Conservation (phyloP, 2,329 filamentous ascomycete genomes). For the Aspergillus floridensis region DNA sequence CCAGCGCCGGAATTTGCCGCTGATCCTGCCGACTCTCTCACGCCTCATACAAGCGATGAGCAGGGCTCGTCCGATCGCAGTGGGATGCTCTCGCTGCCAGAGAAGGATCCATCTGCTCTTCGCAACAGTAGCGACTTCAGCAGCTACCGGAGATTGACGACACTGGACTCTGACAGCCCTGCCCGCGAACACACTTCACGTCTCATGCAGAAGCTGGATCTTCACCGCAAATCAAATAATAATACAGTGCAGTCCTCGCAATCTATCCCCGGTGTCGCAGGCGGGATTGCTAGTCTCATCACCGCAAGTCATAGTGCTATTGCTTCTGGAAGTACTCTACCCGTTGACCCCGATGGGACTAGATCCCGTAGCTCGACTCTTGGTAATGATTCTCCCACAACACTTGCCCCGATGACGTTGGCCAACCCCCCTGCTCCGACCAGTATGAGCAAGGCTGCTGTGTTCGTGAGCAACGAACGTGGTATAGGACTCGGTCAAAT, state of each 20-base stretch:
- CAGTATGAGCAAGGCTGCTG: conserved; percentile 79
- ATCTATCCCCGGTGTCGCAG: conserved; percentile 46
- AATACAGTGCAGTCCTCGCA: conserved; percentile 54
- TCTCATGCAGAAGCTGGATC: conserved; percentile 88
- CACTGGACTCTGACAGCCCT: conserved; percentile 57
- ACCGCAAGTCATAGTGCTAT: conserved; percentile 78
- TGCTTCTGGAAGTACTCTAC: conserved; percentile 57
- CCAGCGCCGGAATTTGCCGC: conserved; percentile 88
- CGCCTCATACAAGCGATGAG: conserved; percentile 55
- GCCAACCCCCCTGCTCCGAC: conserved; percentile 81
- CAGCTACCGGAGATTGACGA: conserved; percentile 47
- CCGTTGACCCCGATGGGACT: conserved; percentile 35
- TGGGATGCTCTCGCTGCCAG: conserved; percentile 65
- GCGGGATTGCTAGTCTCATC: conserved; percentile 80
- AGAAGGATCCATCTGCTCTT: conserved; percentile 55
- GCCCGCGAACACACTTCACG: conserved; percentile 77
- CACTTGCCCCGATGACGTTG: conserved; percentile 76
- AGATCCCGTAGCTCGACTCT: conserved; percentile 33
- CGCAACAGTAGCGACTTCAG: conserved; percentile 73
- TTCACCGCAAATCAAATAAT: conserved; percentile 71
- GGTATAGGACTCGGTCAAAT: conserved; percentile 61
- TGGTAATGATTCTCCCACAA: conserved; percentile 56
- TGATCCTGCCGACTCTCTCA: conserved; percentile 67
- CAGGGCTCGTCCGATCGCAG: conserved; percentile 56
- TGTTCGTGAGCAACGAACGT: conserved; percentile 75